These are phyloP conservation scores for Ceratobasidium sp. DNA, from an alignment of 1,284 basidiomycete species.

Conservation along the genomic window DNA sequence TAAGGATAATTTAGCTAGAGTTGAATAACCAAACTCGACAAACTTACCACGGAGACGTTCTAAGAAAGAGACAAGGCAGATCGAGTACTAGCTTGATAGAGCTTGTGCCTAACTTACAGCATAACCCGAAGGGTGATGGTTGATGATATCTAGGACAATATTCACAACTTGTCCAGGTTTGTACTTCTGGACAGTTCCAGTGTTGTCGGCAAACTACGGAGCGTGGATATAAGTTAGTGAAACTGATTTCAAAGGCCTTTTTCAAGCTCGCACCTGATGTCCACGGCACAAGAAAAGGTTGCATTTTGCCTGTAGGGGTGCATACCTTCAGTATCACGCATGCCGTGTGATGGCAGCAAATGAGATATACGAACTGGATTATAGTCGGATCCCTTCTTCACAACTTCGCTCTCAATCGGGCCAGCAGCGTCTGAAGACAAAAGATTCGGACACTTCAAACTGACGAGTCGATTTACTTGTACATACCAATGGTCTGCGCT, in stretches of 20 bases:
- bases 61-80: too few relatives aligned
- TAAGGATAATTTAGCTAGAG: background rate
- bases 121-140: conserved; percentile 40
- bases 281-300: conserved; percentile 35
- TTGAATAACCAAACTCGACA: background rate
- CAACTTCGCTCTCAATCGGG: conserved; percentile 31
- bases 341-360: too few relatives aligned
- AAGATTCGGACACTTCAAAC: too few relatives aligned
- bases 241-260: too few relatives aligned
- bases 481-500: background rate
- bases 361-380: conserved; percentile 23
- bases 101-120: conserved; percentile 38
- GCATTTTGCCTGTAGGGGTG: conserved; percentile 2
- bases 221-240: too few relatives aligned
- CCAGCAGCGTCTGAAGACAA: background rate
- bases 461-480: too few relatives aligned
- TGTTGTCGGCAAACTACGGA: conserved; percentile 27
- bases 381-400: conserved; percentile 7
- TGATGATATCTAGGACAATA: conserved; percentile 34
- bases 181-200: conserved; percentile 5
- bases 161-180: conserved; percentile 37
- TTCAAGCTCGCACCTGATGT: too few relatives aligned
- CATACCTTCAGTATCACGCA: background rate
- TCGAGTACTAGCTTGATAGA: too few relatives aligned
- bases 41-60: conserved; percentile 40